Base-by-base conservation (phyloP, 2,329 filamentous ascomycete species). In the Calonectria pteridis region DNA sequence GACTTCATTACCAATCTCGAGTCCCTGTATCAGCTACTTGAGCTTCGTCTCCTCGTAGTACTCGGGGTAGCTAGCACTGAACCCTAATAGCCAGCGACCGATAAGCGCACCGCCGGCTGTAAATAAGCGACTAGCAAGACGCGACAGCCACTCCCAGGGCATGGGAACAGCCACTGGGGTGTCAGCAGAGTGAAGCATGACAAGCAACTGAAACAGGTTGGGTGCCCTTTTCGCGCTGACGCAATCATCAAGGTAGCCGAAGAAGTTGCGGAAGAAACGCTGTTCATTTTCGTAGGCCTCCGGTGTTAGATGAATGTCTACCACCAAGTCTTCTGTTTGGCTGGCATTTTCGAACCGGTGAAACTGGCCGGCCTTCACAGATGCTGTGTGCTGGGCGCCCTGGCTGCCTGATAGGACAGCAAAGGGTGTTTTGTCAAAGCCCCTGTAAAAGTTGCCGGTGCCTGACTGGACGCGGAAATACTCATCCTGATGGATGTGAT, bases 171-270 rank as follows among this genome's bases (percentile, higher is more conserved):
- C 68, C 4, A 71, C 28, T 5, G 68, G 68, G 1, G 59, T 71
- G 40, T 71, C 68, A 33, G 68, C 58, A 14, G 26, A 37, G 26
- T 71, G 31, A 6, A 71, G 58, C 29, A 71, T 51, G 18, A 71
- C 68, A 13, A 71, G 31, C 3, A 71, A 28, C 28, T 71, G 68
- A 23, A 71, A 71, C 6, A 71, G 26, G 31, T 50, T 71, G 18
- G 68, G 68, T 26, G 28, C 26, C 26, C 49, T 49, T 6, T 37
- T 58, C 5, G 59, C 46, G 18, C 2, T 35, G 16, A 6, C 14
- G 23, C 68, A 71, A 35, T 71, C 59, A 16, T 71, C 68, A 7
- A 71, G 68, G 29, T 71, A 71, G 31, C 68, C 68, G n/a, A 71
- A 71, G 20, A 71, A 71, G 18, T 71, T 71, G 40, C 49, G 40